Base-by-base conservation (phyloP, 1,139 yeast genomes). In the Zygoascus hellenicus region DNA sequence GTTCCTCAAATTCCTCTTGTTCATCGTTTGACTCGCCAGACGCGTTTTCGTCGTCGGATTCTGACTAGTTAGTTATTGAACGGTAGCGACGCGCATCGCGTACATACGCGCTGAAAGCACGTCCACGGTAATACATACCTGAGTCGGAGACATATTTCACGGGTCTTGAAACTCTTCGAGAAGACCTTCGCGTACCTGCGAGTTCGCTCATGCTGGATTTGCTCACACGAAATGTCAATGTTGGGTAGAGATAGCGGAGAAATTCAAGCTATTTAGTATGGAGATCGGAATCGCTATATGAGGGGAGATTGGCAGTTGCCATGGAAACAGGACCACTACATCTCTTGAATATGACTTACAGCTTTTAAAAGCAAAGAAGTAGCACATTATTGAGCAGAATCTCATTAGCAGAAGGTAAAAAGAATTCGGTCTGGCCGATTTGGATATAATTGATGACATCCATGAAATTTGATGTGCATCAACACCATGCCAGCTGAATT, bases 141-240 rank as follows among this genome's bases (percentile, higher is more conserved):
- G 40, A 34, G 13, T 45, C 41, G 15, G 39, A 37, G 10, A 34
- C 41, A 28, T 41, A 46, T 17, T 28, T 28, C 6, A 41, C 45
- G 4, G 42, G 45, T 2, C 42, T 17, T 9, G 39, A 13, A 11
- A 16, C 28, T 28, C 45, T 15, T 15, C 38, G 16, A 3, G 48
- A 41, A 14, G 43, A 33, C 2, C 43, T 37, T 38, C 39, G 35
- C 11, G 17, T 15, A 7, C 19, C 31, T 19, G 45, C 38, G 9
- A 29, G n/a, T 28, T 42, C 45, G 30, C 35, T 34, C 45, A 42
- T 42, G 17, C 31, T 29, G 28, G 36, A 14, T 28, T 34, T 39
- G 30, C 35, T 34, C 45, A 42, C 29, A 17, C 30, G 16, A 15
- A 29, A 10, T 5, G 14, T 9, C 9, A 29, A 6, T 11, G 30